Base-by-base conservation (phyloP, 768 basidiomycete genomes). In the Boletus subcaerulescens region DNA sequence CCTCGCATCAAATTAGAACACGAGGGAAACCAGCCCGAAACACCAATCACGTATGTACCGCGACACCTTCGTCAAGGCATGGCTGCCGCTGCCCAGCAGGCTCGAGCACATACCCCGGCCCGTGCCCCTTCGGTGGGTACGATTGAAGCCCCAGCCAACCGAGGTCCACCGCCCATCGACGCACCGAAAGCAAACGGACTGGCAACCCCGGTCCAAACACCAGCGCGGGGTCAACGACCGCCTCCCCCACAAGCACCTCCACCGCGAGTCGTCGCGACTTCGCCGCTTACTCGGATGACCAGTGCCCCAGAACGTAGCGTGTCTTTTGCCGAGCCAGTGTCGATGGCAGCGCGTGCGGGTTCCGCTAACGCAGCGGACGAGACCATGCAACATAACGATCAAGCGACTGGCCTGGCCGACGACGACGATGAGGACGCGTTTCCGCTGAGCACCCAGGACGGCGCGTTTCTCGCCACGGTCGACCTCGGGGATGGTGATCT, bases 401-500 rank as follows among this genome's bases (percentile, higher is more conserved):
- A 54, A 33, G 45, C 56, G 35, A 61, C 61, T 24, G 55, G 50
- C 12, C 70, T 74, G 36, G 77, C 20, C 0, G 50, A 49, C 6
- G 43, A 46, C 0, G 54, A 58, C 0, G 54, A 51, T 4, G 77
- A 70, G 2, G 74, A 74, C 17, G 58, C 76, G 0, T 84, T 79
- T 57, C 73, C 74, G 12, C 79, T 83, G 58, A 73, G 75, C 52
- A 86, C 85, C 1, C 85, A 91, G 39, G 88, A 89, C 50, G 87
- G 84, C 50, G 83, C 77, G 2, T 79, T 88, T 60, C 72, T 85
- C 35, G 85, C 86, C 18, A 68, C 75, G 11, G 75, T 84, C 22
- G 83, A 84, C 54, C 66, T 83, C 13, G 77, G 74, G 2, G 79
- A 79, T 18, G 73, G 72, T 35, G 79, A 80, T 55, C 49, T 68